phyloP scores from a whole-genome alignment of 176 grass and related monocot genomes.

The Aegilops bicornis region DNA sequence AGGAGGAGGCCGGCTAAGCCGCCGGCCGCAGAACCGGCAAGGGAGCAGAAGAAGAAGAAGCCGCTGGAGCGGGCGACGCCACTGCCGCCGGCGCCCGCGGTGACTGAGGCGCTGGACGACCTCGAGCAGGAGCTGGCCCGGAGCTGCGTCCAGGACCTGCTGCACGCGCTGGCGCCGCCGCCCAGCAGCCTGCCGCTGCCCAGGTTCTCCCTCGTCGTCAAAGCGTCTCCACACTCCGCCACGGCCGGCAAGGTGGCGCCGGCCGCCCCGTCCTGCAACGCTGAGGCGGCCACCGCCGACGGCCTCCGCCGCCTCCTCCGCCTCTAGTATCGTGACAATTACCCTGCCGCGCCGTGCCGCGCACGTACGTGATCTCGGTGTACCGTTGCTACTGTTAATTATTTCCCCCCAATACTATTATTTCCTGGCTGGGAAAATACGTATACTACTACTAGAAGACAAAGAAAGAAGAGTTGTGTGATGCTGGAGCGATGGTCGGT shows the following conservation, averaged over 20 bases:
- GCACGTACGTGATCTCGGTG: background rate
- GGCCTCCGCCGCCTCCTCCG: conserved; percentile 43
- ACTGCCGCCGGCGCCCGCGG: conserved; percentile 31
- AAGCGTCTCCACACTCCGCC: background rate
- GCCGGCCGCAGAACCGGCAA: conserved; percentile 15
- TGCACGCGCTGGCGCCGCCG: conserved; percentile 56
- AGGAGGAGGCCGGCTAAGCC: conserved; percentile 43
- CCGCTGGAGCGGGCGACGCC: conserved; percentile 55
- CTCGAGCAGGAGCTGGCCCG: conserved; percentile 52
- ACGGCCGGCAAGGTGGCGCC: background rate
- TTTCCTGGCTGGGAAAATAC: conserved; percentile 42
- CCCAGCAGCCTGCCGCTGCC: conserved; percentile 72
- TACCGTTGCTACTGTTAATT: background rate
- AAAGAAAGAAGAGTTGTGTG: conserved; percentile 36
- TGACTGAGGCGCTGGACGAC: conserved; percentile 48
- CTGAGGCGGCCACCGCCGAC: conserved; percentile 31
- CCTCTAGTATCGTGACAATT: conserved; percentile 22
- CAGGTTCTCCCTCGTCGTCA: conserved; percentile 50
- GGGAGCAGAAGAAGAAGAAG: conserved; percentile 35
- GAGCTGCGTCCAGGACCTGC: conserved; percentile 47
- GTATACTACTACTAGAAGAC: background rate
- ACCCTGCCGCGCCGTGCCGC: background rate
- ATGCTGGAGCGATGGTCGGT: conserved; percentile 58
- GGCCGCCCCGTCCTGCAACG: conserved; percentile 31
- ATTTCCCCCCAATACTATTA: conserved; percentile 55